A percentile compares a stretch with the other conserved stretches of the same genome.
phyloP scores from a whole-genome alignment of 2,329 filamentous ascomycete species.

The Ceratocystis alfenasii region DNA sequence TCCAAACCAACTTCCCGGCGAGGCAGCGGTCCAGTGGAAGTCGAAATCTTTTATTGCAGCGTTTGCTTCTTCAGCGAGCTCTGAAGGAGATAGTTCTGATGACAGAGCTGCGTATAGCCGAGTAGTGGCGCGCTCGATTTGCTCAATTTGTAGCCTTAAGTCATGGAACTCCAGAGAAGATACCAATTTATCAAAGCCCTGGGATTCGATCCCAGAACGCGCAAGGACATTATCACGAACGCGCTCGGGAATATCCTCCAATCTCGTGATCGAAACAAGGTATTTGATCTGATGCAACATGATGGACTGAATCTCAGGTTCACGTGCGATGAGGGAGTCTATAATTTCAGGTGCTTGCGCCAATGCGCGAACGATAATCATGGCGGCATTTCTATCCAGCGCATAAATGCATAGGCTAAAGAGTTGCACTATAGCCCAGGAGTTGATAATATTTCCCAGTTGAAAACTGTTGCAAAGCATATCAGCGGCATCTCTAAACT shows the following conservation, averaged over 20 bases:
- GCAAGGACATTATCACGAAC: conserved; percentile 4
- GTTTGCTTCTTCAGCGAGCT: conserved; percentile 14
- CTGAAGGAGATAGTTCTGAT: neutral
- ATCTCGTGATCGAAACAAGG: conserved; percentile 19
- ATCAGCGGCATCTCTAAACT: conserved; percentile 35
- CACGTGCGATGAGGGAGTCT: conserved; percentile 13
- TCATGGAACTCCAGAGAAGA: conserved; percentile 7
- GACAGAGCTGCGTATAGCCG: conserved; percentile 1
- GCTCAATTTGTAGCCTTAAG: conserved; percentile 17
- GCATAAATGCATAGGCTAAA: conserved; percentile 34
- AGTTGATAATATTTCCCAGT: conserved; percentile 29
- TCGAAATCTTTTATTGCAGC: conserved; percentile 18
- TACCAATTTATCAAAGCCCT: conserved; percentile 14
- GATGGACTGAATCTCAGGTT: conserved; percentile 17
- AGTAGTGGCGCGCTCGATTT: conserved; percentile 4
- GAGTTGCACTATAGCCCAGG: conserved; percentile 30
- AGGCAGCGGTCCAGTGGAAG: conserved; percentile 22
- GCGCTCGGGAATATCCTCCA: conserved; percentile 9
- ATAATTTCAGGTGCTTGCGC: conserved; percentile 13
- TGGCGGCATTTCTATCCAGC: conserved; percentile 28
- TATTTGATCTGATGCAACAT: conserved; percentile 23
- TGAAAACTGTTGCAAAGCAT: conserved; percentile 34
- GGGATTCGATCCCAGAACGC: conserved; percentile 6
- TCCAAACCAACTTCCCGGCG: conserved; percentile 21
- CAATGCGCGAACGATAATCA: conserved; percentile 20